Percentiles rank a stretch among this genome's conserved stretches.
phyloP scores from a whole-genome alignment of 78 protist species.

The Polysphondylium violaceum region DNA sequence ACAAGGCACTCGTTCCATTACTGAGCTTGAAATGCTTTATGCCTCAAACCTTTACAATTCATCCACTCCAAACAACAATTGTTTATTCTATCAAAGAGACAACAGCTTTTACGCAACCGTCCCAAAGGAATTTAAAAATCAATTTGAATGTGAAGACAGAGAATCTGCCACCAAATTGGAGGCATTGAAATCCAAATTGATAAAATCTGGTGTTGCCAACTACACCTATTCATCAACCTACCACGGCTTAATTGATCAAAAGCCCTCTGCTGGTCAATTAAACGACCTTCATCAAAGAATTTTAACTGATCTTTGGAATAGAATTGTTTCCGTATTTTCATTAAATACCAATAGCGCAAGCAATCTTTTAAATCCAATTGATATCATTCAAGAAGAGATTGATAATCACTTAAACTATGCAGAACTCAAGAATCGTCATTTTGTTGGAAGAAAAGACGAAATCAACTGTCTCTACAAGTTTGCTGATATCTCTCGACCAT shows the following conservation, averaged over 20 bases:
- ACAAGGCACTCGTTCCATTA: conserved; percentile 77
- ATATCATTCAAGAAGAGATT: background rate
- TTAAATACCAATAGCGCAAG: background rate
- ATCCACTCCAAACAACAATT: background rate
- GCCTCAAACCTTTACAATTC: conserved; percentile 40
- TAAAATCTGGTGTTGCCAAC: background rate
- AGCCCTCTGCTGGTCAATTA: conserved; percentile 26
- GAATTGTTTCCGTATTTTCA: conserved; percentile 24
- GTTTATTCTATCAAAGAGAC: conserved; percentile 81
- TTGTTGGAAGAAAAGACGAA: conserved; percentile 73
- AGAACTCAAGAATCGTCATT: background rate
- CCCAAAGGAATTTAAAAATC: conserved; percentile 42
- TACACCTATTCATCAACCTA: conserved; percentile 32
- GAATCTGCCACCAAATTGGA: conserved; percentile 2
- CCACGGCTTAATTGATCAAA: conserved; percentile 63
- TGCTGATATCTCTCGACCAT: conserved; percentile 36
- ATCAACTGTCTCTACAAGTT: conserved; percentile 38
- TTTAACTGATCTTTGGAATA: conserved; percentile 72
- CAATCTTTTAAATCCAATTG: background rate
- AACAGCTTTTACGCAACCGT: conserved; percentile 1
- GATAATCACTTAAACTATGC: conserved; percentile 33
- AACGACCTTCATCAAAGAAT: conserved; percentile 45
- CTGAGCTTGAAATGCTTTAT: conserved; percentile 85
- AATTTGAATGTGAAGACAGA: conserved; percentile 32
- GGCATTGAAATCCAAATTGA: conserved; percentile 10